Base-by-base conservation (phyloP, 139 green algal species). In the Chlorella sp. region DNA sequence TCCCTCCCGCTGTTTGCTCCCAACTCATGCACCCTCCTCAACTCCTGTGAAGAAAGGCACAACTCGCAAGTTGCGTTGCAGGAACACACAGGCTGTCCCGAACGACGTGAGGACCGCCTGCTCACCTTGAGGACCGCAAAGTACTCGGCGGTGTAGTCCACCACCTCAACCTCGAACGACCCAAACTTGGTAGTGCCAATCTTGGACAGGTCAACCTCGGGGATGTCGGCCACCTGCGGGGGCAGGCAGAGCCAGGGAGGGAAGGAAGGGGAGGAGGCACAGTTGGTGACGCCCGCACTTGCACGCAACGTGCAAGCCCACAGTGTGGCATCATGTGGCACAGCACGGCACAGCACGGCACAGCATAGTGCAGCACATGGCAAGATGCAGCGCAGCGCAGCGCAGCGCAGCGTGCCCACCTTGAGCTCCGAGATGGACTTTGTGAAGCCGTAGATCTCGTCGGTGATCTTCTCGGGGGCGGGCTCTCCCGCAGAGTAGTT, bases 381-480 rank as follows among this genome's bases (percentile, higher is more conserved):
- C 48, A n/a, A n/a, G 48, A 9, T 9, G 48, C 48, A 57, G 9
- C 9, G 48, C 9, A 57, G 48, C 48, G 9, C 48, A 57, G 48
- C 48, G 48, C 48, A 57, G 48, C 48, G 48, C 48, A 57, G 48
- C 48, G 48, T 57, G 48, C 86, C 19, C 86, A 89, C 86, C 86
- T 90, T 96, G 81, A 99, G 95, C 61, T 94, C 89, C 14, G 90
- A 92, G 91, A 99, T 97, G 71, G 91, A 96, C 85, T 95, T 85
- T 24, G 98, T 99, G 92, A 97, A 97, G 30, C 92, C 95, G 86
- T 95, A 99, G 93, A 99, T 99, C 90, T 98, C 96, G 91, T 99
- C 96, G 14, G 98, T 99, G 93, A 99, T 99, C 88, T 95, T 95
- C 96, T 99, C 98, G 16, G 98, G 98, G 2, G 98, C 98, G 40